These are phyloP conservation scores for Aspergillus novofumigatus DNA, from an alignment of 2,329 filamentous ascomycete genomes.

Conservation along the genomic window DNA sequence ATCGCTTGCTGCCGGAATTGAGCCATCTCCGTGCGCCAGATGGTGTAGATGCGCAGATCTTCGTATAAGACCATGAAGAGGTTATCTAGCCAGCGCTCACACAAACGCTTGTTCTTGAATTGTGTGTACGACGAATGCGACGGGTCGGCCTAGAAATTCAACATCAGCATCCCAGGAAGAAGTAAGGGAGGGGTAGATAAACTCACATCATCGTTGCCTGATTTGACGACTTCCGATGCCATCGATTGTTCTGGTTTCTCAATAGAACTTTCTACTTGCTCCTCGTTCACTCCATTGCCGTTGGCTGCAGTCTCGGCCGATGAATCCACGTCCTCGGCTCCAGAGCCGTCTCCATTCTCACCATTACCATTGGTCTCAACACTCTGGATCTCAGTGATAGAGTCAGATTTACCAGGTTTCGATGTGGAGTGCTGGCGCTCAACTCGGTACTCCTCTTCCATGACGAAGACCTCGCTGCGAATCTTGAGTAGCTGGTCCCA, in stretches of 20 bases:
- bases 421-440: conserved; percentile 50
- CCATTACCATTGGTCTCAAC: conserved; percentile 32
- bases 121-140: conserved; percentile 75
- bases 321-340: conserved; percentile 24
- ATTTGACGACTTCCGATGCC: conserved; percentile 71
- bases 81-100: conserved; percentile 96
- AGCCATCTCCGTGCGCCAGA: conserved; percentile 97
- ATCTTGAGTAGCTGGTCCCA: conserved; percentile 97
- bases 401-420: conserved; percentile 23
- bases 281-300: conserved; percentile 25
- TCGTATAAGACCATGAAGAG: conserved; percentile 99
- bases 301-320: conserved; percentile 27
- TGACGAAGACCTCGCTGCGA: conserved; percentile 94
- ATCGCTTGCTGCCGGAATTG: conserved; percentile 91
- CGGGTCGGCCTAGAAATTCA: conserved; percentile 50
- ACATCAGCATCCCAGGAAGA: conserved; percentile 10
- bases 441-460: conserved; percentile 96
- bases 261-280: conserved; percentile 44
- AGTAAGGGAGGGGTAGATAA: background rate
- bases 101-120: conserved; percentile 94
- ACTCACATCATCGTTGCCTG: conserved; percentile 66
- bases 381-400: conserved; percentile 35
- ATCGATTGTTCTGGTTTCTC: conserved; percentile 79
- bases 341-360: conserved; percentile 25
- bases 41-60: conserved; percentile 95